These are phyloP conservation scores for Didymella exigua DNA, from an alignment of 2,329 filamentous ascomycete genomes.

Conservation along the genomic window DNA sequence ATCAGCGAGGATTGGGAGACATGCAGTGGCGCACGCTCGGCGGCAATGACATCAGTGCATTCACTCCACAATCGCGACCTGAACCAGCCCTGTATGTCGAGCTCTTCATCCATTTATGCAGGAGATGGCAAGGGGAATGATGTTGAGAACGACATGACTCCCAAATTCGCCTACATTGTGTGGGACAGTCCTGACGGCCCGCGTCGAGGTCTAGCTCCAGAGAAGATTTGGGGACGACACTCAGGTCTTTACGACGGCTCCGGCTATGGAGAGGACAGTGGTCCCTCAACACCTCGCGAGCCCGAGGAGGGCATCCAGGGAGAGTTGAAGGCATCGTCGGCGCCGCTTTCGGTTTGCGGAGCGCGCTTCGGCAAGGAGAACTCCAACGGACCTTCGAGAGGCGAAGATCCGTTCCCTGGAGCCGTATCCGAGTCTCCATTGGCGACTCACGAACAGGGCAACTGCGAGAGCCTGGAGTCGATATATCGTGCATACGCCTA, in stretches of 20 bases:
- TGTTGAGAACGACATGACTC: not conserved
- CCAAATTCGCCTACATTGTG: constrained; percentile 15
- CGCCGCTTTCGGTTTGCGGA: not conserved
- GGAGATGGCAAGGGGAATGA: not conserved
- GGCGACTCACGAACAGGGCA: not conserved
- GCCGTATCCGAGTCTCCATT: not conserved
- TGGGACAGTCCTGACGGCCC: constrained; percentile 1
- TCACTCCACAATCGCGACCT: not conserved
- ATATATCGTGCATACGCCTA: constrained; percentile 6
- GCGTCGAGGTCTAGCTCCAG: not conserved
- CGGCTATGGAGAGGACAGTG: constrained; percentile 28
- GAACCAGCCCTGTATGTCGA: not conserved
- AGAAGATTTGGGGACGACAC: constrained; percentile 21
- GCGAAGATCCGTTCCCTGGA: not conserved
- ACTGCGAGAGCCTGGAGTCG: not conserved
- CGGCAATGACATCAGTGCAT: not conserved
- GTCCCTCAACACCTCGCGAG: constrained; percentile 2
- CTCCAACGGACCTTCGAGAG: not conserved
- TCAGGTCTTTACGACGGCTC: constrained; percentile 33
- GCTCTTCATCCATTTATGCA: not conserved
- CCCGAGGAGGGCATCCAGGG: constrained; percentile 4
- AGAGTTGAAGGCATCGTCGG: not conserved
- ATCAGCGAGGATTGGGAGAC: constrained; percentile 2
- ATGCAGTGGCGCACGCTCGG: not conserved
- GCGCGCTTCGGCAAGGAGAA: not conserved